phyloP scores from a whole-genome alignment of 306 rosid genomes.

The Vigna unguiculata region DNA sequence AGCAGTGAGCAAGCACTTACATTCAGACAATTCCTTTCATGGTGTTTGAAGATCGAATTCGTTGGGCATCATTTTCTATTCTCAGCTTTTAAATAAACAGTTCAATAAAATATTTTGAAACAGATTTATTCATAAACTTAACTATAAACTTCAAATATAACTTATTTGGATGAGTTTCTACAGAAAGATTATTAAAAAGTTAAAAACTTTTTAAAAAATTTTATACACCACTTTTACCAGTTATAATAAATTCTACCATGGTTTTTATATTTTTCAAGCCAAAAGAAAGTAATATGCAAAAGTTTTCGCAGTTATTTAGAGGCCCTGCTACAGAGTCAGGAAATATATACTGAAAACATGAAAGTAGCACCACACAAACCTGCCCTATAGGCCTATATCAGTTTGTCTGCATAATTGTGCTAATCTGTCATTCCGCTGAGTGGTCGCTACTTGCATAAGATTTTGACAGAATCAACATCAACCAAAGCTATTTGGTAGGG shows the following conservation, averaged over 20 bases:
- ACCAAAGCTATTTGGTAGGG: background rate
- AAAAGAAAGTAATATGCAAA: background rate
- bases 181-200: no score
- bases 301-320: background rate
- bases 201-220: background rate
- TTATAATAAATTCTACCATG: background rate
- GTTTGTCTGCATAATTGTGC: background rate
- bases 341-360: background rate
- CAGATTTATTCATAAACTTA: no score
- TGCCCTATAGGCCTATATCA: background rate
- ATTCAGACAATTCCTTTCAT: no score
- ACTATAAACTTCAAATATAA: background rate
- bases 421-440: constrained; percentile 4
- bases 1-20: no score
- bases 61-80: background rate
- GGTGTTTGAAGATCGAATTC: background rate
- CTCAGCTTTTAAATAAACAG: background rate
- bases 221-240: background rate
- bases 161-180: background rate
- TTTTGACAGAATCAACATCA: background rate
- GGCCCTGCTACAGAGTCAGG: background rate
- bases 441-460: constrained; percentile 1
- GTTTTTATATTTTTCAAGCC: background rate
- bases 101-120: background rate
- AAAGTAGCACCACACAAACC: background rate